These are phyloP conservation scores for Avena atlantica DNA, from an alignment of 176 grass and related monocot genomes.

Conservation along the genomic window DNA sequence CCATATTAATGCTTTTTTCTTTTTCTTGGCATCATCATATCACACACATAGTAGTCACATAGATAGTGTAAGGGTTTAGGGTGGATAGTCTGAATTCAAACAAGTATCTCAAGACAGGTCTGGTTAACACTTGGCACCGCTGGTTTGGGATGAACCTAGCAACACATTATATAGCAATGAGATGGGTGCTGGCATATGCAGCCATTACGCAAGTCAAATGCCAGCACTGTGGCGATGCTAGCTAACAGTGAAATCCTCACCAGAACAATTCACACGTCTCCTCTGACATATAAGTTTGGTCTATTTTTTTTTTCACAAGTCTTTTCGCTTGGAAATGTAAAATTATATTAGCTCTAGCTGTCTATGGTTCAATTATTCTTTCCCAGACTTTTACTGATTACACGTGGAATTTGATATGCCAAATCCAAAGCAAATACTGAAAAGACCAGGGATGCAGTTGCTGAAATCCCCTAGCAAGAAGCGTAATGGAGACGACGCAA, in stretches of 20 bases:
- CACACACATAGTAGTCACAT: neutral
- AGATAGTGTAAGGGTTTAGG: slow-evolving; percentile 6
- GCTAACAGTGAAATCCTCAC: neutral
- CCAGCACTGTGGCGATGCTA: neutral
- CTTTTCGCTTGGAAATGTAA: neutral
- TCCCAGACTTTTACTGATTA: neutral
- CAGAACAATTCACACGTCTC: neutral
- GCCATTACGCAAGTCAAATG: neutral
- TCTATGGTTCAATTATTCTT: slow-evolving; percentile 2
- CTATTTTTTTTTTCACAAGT: neutral
- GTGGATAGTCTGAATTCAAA: neutral
- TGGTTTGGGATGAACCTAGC: neutral
- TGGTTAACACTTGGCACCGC: neutral
- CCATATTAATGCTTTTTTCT: neutral
- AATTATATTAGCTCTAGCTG: neutral
- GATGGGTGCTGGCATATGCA: neutral
- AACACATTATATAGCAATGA: neutral
- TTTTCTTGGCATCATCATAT: slow-evolving; percentile 4
- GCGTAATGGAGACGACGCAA: neutral
- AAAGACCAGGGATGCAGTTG: neutral
- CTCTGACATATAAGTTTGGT: neutral
- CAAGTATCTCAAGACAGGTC: neutral
- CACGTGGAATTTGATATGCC: neutral
- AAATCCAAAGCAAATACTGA: neutral
- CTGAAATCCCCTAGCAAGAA: neutral